Conservation (phyloP, 768 basidiomycete genomes). For the Imleria badia region DNA sequence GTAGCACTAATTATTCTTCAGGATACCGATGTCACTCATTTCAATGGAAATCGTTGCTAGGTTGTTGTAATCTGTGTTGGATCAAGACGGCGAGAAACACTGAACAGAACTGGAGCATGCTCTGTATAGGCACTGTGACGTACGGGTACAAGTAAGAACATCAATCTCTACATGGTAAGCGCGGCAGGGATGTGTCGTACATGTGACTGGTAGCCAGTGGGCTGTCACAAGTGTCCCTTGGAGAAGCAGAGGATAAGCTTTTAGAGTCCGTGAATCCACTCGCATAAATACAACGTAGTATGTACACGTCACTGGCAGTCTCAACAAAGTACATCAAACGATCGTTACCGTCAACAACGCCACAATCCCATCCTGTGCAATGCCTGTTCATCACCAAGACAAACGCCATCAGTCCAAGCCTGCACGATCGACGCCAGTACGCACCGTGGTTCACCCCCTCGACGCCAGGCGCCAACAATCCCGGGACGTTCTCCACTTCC, state of each 20-base stretch:
- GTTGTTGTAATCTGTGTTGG: not conserved
- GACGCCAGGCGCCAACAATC: slow-evolving; percentile 52
- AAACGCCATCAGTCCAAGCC: not conserved
- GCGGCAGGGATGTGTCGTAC: too few relatives aligned
- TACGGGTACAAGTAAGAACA: too few relatives aligned
- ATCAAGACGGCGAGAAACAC: too few relatives aligned
- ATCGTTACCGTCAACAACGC: slow-evolving; percentile 55
- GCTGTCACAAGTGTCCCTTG: too few relatives aligned
- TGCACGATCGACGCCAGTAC: not conserved
- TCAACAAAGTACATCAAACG: slow-evolving; percentile 23
- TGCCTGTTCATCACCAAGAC: slow-evolving; percentile 37
- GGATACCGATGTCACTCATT: slow-evolving; percentile 13
- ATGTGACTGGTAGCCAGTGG: too few relatives aligned
- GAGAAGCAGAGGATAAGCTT: too few relatives aligned
- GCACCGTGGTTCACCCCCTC: slow-evolving; percentile 54
- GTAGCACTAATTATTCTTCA: slow-evolving; percentile 11
- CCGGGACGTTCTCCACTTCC: slow-evolving; percentile 45
- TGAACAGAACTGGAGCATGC: too few relatives aligned
- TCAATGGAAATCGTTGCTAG: not conserved
- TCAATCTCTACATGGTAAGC: too few relatives aligned
- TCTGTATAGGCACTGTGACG: too few relatives aligned
- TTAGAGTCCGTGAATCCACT: too few relatives aligned
- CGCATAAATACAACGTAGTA: too few relatives aligned
- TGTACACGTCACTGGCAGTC: too few relatives aligned
- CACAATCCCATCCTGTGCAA: slow-evolving; percentile 58